Percentiles rank a stretch among this genome's conserved stretches.
Conservation (phyloP, 2,329 filamentous ascomycete species). For the Aspergillus carbonarius region DNA sequence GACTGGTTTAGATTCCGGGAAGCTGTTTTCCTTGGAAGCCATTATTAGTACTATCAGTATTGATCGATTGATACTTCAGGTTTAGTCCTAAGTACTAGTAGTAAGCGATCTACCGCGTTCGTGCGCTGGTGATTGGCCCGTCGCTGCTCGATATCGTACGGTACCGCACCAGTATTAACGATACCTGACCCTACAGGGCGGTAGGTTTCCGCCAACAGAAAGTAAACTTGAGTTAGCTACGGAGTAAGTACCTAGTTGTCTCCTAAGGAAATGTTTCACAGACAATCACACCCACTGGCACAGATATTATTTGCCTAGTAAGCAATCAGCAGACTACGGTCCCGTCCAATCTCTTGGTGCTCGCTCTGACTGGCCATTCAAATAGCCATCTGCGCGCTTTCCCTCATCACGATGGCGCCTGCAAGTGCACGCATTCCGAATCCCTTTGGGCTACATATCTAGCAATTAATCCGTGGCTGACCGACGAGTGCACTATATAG, state of each 20-base stretch:
- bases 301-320: background rate
- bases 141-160: background rate
- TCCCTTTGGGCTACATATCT: background rate
- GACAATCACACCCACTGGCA: background rate
- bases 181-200: background rate
- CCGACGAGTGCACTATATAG: slow-evolving; percentile 24
- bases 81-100: background rate
- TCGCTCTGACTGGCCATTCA: background rate
- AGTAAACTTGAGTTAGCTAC: background rate
- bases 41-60: no score
- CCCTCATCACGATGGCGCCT: slow-evolving; percentile 33
- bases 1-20: background rate
- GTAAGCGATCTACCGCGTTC: background rate
- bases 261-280: no score
- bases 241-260: no score
- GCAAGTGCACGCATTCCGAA: slow-evolving; percentile 19
- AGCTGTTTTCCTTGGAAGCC: background rate
- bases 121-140: background rate
- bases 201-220: background rate
- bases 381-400: background rate
- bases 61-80: background rate
- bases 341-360: background rate
- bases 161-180: background rate
- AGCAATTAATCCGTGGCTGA: background rate
- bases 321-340: background rate